Evolutionary conservation across 495 filamentous ascomycete species (phyloP), one percentile per base, ranked within the genome.

Genomic region (Lophiotrema nucula): DNA sequence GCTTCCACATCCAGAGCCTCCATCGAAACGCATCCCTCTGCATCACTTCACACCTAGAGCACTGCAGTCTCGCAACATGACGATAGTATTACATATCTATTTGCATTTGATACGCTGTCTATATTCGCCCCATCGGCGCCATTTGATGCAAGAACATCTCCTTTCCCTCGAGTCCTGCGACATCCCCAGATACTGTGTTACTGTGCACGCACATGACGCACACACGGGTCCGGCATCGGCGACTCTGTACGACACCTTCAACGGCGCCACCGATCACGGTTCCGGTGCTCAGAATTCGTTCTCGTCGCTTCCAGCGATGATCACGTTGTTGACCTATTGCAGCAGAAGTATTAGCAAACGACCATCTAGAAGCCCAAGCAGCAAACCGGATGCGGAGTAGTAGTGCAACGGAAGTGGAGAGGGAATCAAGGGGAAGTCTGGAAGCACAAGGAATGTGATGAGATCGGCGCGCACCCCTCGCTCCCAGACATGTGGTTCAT

Each of bases 291-390:
- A 35, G 70, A 87, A 97, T 55, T 97, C 95, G 55, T 93, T 83
- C 53, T 97, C 88, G 27, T 92, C 93, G 53, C 86, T 87, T 19
- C 93, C 95, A 31, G 92, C 83, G 66, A 98, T 88, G 65, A 98
- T 98, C 60, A 98, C 95, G 73, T 97, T 97, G 77, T 87, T 87
- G 61, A 87, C 79, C 81, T 83, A 58, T 46, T 62, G 39, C 15
- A 16, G 72, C 68, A 19, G 31, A 26, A 16, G 33, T 26, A 49
- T 62, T 38, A 54, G 55, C 49, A 45, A n/a, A n/a, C n/a, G n/a
- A n/a, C n/a, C n/a, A n/a, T n/a, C n/a, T n/a, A n/a, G n/a, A n/a
- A n/a, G n/a, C n/a, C n/a, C n/a, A n/a, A n/a, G n/a, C n/a, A n/a
- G n/a, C n/a, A n/a, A n/a, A n/a, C n/a, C n/a, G n/a, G n/a, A n/a